Conservation (phyloP, 1,284 basidiomycete genomes). For the Moesziomyces antarcticus region DNA sequence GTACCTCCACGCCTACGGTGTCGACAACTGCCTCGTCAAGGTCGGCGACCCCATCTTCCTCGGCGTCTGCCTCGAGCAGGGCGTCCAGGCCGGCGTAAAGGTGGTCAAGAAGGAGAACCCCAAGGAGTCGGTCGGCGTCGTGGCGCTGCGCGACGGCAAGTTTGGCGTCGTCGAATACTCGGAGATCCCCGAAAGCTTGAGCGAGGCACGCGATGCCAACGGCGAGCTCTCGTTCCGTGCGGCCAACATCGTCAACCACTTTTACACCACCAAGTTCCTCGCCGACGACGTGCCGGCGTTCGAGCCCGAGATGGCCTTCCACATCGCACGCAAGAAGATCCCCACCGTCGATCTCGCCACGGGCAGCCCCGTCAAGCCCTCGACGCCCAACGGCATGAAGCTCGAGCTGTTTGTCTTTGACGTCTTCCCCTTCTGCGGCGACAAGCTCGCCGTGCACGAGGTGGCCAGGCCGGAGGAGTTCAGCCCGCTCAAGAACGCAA, state of each 20-base stretch:
- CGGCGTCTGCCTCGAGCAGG: conserved; percentile 87
- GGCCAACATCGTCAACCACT: conserved; percentile 98
- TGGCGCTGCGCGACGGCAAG: conserved; percentile 82
- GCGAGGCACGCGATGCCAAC: conserved; percentile 79
- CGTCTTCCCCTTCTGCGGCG: conserved; percentile 90
- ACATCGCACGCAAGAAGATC: conserved; percentile 99
- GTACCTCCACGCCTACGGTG: conserved; percentile 94
- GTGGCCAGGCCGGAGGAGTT: conserved; percentile 91
- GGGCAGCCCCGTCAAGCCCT: conserved; percentile 77
- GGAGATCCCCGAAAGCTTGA: conserved; percentile 88
- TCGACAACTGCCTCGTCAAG: conserved; percentile 98
- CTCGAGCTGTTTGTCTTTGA: conserved; percentile 99
- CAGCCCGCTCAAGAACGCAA: conserved; percentile 96
- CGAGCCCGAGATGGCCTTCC: conserved; percentile 90
- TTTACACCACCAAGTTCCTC: conserved; percentile 91
- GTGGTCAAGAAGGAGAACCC: conserved; percentile 90
- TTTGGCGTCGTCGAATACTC: conserved; percentile 97
- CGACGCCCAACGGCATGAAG: conserved; percentile 97
- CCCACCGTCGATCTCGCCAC: conserved; percentile 74
- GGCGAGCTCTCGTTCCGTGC: conserved; percentile 83
- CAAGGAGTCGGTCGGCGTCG: conserved; percentile 92
- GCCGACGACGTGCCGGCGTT: conserved; percentile 79
- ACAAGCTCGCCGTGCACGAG: conserved; percentile 83
- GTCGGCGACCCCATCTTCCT: conserved; percentile 97
- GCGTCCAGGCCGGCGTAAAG: conserved; percentile 91